These are phyloP conservation scores for Fonsecaea multimorphosa DNA, from an alignment of 2,329 filamentous ascomycete species.

Conservation along the genomic window DNA sequence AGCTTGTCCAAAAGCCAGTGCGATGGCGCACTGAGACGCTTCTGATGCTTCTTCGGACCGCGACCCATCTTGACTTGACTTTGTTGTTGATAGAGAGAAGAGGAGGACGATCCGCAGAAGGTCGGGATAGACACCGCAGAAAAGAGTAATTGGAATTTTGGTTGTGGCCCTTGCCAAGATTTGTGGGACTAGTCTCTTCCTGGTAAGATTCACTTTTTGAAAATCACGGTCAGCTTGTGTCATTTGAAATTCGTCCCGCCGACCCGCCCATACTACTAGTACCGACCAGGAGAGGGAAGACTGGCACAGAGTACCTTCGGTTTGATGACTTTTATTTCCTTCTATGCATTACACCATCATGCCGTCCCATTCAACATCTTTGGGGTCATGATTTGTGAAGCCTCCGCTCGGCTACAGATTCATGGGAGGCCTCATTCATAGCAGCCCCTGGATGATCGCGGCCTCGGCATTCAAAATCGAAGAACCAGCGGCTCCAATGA, in stretches of 20 bases:
- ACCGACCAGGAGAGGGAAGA: too few species aligned
- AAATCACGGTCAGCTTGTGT: not conserved
- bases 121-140: not conserved
- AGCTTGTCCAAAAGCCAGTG: conserved; percentile 99
- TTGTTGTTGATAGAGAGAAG: conserved; percentile 19
- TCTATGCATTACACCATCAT: not conserved
- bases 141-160: conserved; percentile 1
- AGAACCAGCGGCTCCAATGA: conserved; percentile 94
- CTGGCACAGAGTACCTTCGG: not conserved
- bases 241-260: conserved; percentile 27
- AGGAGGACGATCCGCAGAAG: conserved; percentile 4
- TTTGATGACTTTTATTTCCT: not conserved
- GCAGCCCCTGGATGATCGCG: conserved; percentile 84
- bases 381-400: too few species aligned
- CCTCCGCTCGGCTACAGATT: not conserved
- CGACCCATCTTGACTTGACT: conserved; percentile 57
- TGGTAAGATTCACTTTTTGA: not conserved
- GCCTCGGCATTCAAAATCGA: conserved; percentile 95
- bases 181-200: not conserved
- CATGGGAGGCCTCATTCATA: conserved; percentile 54
- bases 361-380: not conserved
- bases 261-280: too few species aligned
- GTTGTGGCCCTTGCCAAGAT: conserved; percentile 21
- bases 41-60: conserved; percentile 95
- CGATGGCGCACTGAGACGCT: conserved; percentile 97